Evolutionary conservation across 257 asterid genomes (phyloP).

Genomic region (Nicotiana knightiana): DNA sequence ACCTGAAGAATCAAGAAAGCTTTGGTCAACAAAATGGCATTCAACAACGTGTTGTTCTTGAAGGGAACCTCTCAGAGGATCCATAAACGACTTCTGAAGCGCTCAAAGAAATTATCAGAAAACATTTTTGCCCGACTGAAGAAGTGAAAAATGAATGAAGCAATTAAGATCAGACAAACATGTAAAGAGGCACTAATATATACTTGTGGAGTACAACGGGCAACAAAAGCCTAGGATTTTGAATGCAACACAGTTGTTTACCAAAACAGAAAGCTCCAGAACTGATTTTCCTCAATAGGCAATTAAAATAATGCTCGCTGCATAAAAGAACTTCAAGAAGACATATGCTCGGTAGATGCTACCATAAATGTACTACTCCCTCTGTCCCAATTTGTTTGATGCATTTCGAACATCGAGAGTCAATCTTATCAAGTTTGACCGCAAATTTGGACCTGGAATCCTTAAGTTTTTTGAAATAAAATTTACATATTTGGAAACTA

Average conservation of each 20-base stretch:
- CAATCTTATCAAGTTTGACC: too few species aligned
- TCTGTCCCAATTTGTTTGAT: too few species aligned
- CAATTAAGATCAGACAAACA: neutral
- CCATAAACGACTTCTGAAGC: neutral
- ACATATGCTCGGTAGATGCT: too few species aligned
- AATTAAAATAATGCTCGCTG: too few species aligned
- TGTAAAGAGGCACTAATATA: neutral
- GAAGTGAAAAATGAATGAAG: neutral
- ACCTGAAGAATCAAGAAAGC: constrained; percentile 21
- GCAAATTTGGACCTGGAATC: too few species aligned
- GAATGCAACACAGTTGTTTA: neutral
- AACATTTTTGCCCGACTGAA: neutral
- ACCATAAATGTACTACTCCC: too few species aligned
- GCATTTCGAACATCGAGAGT: too few species aligned
- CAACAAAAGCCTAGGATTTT: neutral
- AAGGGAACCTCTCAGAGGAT: neutral
- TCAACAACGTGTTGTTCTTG: neutral
- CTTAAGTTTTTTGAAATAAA: too few species aligned
- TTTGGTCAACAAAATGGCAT: neutral
- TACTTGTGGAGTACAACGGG: neutral
- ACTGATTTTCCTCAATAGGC: neutral
- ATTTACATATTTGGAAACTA: too few species aligned
- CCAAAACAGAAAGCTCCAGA: neutral
- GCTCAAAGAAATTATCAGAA: neutral
- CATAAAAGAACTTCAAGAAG: too few species aligned